These are phyloP conservation scores for Polygonum aviculare DNA, from an alignment of 148 eudicot genomes.

Conservation along the genomic window DNA sequence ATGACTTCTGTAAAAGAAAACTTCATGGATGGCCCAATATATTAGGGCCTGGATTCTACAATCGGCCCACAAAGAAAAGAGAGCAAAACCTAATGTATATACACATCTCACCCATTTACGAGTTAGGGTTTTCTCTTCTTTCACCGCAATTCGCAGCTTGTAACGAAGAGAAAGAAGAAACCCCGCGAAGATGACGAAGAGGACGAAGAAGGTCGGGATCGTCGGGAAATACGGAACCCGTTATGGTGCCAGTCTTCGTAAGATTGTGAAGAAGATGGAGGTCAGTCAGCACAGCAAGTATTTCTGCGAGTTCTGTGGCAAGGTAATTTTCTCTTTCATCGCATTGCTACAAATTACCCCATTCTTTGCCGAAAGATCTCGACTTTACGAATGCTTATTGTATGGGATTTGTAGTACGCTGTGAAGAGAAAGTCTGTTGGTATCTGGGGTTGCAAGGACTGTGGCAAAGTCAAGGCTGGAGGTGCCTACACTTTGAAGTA, in stretches of 20 bases:
- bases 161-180: not conserved
- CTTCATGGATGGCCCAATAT: not conserved
- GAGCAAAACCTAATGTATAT: not conserved
- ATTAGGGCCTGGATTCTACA: not conserved
- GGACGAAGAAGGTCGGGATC: conserved; percentile 21
- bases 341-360: not conserved
- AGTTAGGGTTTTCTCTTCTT: not conserved
- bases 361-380: not conserved
- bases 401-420: conserved; percentile 42
- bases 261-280: conserved; percentile 97
- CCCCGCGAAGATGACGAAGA: not conserved
- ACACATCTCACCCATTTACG: not conserved
- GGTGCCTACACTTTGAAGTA: conserved; percentile 84
- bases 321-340: conserved; percentile 28
- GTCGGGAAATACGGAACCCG: conserved; percentile 81
- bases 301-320: conserved; percentile 93
- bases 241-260: conserved; percentile 93
- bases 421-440: conserved; percentile 90
- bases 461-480: conserved; percentile 89
- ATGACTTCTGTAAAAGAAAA: too few relatives aligned
- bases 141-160: not conserved
- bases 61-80: not conserved
- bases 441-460: conserved; percentile 97
- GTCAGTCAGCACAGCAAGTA: conserved; percentile 93
- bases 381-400: not conserved